Evolutionary conservation across 2,329 filamentous ascomycete genomes (phyloP), one percentile per base, ranked within the genome.

Genomic region (Rosellinia necatrix): DNA sequence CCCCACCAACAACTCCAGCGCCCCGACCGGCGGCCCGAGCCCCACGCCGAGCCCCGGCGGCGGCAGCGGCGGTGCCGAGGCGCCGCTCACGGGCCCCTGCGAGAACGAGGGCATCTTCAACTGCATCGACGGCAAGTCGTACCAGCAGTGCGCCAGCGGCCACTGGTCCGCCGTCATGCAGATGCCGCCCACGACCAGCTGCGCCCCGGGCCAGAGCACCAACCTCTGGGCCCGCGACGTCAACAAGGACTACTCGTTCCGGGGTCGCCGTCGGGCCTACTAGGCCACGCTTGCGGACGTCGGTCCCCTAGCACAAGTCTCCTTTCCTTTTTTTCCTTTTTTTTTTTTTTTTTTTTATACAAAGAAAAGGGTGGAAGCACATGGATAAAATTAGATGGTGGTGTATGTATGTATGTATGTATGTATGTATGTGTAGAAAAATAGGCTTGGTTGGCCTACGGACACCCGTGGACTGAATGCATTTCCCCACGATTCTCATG

Each of bases 61-160:
- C 32, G 47, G 42, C 35, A 49, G 61, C 24, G 55, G 53, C 19
- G 46, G 51, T 41, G 60, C 13, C 43, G 4, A 60, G 52, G 8
- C 15, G 4, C 66, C 63, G 12, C 62, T 70, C 38, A 64, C 65
- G 6, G 72, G 73, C 19, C 12, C 66, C 3, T 74, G 72, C 58
- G 62, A 61, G 2, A 12, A 58, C 1, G 70, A 73, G 56, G 72
- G 71, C 42, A 66, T 64, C 59, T 73, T 68, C 61, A 72, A 73
- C 63, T 74, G 72, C 52, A 60, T 72, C 40, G 66, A 46, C 12
- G 69, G 71, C 22, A 60, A 58, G 3, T 44, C 60, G 6, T 74
- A 68, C 59, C 71, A 74, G 56, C 71, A 71, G 53, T 74, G 72
- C 49, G 71, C 71, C 1, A 65, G 61, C 3, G 71, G 71, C 0